Evolutionary conservation across 148 eudicot genomes (phyloP), one percentile per base, ranked within the genome.

Genomic region (Salicornia ramosissima): DNA sequence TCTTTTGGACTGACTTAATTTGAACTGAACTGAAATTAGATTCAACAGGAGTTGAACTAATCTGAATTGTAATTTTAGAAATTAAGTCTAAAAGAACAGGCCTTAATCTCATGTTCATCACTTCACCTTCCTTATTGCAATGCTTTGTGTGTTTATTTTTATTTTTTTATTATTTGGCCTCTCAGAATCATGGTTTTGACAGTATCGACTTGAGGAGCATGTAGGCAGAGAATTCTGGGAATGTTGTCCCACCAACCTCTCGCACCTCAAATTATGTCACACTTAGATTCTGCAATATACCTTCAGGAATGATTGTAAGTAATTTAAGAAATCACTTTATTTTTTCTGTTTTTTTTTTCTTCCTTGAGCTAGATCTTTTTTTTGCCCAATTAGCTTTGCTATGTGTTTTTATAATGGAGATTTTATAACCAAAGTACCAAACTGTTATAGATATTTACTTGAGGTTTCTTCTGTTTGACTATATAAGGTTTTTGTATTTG

Each of bases 121-220:
- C n/a, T 83, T 83, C 72, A 72, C 71, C 50, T 72, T 76, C 60
- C 70, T 64, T 69, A 76, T 78, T 70, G 64, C 76, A 72, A 43
- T 80, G 64, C 72, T 65, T 70, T 76, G 67, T 79, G 82, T 58
- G 71, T 58, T n/a, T n/a, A n/a, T n/a, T n/a, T n/a, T n/a, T n/a
- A n/a, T n/a, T n/a, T n/a, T n/a, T 73, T 58, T 72, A 73, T 79
- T 54, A 57, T 69, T 81, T 79, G 76, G 78, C 68, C 74, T 88
- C 98, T 85, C 86, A 86, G 87, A 86, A 81, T 88, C 83, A 67
- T 88, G 84, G 58, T 86, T 88, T 87, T 93, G 84, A 80, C 98
- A 93, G 98, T 87, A 85, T 93, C 80, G 79, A 93, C n/a, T n/a
- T n/a, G n/a, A n/a, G n/a, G n/a, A n/a, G n/a, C n/a, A n/a, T n/a